phyloP scores from a whole-genome alignment of 2,329 filamentous ascomycete species.

The Podosphaera xanthii region DNA sequence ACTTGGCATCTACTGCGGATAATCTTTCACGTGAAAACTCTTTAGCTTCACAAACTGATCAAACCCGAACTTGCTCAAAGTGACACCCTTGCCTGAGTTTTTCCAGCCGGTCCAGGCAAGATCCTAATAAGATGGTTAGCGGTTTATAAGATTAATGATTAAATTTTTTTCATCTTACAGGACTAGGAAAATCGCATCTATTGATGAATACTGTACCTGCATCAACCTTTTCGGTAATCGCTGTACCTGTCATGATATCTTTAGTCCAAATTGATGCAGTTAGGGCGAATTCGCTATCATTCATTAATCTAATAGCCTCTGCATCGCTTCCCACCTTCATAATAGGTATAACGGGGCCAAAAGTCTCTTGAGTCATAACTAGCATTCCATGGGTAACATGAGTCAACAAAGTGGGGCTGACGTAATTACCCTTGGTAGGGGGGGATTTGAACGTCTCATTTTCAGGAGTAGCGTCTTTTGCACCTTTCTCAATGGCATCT shows the following conservation, averaged over 20 bases:
- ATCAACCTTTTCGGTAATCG: constrained; percentile 60
- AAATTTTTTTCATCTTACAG: constrained; percentile 34
- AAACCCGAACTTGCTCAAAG: constrained; percentile 72
- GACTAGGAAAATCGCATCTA: constrained; percentile 74
- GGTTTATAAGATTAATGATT: constrained; percentile 4
- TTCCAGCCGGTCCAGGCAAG: constrained; percentile 97
- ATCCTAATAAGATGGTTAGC: constrained; percentile 31
- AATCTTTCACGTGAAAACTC: constrained; percentile 82
- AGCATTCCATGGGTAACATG: constrained; percentile 62
- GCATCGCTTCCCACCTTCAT: constrained; percentile 65
- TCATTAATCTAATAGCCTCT: constrained; percentile 72
- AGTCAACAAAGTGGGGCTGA: constrained; percentile 63
- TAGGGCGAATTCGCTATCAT: constrained; percentile 80
- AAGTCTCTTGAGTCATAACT: constrained; percentile 87
- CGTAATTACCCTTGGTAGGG: constrained; percentile 65
- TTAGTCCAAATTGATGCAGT: constrained; percentile 98
- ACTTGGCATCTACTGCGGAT: constrained; percentile 16
- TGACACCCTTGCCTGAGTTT: constrained; percentile 81
- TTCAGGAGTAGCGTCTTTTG: constrained; percentile 61
- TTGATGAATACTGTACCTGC: constrained; percentile 95
- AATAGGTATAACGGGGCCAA: constrained; percentile 76
- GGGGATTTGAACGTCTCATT: constrained; percentile 54
- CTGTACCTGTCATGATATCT: constrained; percentile 50
- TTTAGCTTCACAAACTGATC: constrained; percentile 93
- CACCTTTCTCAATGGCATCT: constrained; percentile 65